Evolutionary conservation across 768 basidiomycete genomes (phyloP).

Genomic region (Suillus brevipes): DNA sequence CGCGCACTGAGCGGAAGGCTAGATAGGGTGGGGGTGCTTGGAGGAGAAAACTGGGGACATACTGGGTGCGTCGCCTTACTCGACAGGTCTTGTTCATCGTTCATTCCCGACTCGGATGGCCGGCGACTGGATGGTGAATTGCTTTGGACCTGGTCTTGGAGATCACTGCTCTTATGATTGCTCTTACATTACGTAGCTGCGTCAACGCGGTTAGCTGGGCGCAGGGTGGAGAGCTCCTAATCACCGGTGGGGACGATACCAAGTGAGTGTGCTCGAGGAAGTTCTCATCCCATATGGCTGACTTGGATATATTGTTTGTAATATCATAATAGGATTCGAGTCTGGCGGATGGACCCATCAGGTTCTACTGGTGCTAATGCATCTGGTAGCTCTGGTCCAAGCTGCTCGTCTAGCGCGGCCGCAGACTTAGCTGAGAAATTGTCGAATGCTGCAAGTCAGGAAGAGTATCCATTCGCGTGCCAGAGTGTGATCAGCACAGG

Average conservation of each 20-base stretch:
- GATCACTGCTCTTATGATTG: not conserved
- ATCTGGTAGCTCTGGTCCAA: not conserved
- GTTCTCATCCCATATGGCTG: not conserved
- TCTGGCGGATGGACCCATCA: constrained; percentile 69
- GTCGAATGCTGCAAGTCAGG: constrained; percentile 26
- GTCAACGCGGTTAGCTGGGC: constrained; percentile 82
- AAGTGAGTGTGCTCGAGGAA: constrained; percentile 43
- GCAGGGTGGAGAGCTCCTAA: constrained; percentile 57
- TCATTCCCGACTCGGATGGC: not conserved
- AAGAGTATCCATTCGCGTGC: constrained; percentile 62
- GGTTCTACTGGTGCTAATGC: not conserved
- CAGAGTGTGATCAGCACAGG: constrained; percentile 74
- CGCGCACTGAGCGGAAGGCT: constrained; percentile 27
- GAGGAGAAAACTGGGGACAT: constrained; percentile 60
- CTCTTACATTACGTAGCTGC: constrained; percentile 45
- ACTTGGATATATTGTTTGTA: constrained; percentile 3
- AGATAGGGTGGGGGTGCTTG: constrained; percentile 76
- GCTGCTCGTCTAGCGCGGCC: not conserved
- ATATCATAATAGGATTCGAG: constrained; percentile 52
- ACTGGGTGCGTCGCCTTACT: constrained; percentile 51
- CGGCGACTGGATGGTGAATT: constrained; percentile 1
- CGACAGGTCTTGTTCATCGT: not conserved
- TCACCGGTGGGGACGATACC: constrained; percentile 75
- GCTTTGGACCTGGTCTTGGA: not conserved
- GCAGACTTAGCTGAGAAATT: constrained; percentile 3